Conservation (phyloP, 352 stramenopile species). For the Globisporangium echinulatum region DNA sequence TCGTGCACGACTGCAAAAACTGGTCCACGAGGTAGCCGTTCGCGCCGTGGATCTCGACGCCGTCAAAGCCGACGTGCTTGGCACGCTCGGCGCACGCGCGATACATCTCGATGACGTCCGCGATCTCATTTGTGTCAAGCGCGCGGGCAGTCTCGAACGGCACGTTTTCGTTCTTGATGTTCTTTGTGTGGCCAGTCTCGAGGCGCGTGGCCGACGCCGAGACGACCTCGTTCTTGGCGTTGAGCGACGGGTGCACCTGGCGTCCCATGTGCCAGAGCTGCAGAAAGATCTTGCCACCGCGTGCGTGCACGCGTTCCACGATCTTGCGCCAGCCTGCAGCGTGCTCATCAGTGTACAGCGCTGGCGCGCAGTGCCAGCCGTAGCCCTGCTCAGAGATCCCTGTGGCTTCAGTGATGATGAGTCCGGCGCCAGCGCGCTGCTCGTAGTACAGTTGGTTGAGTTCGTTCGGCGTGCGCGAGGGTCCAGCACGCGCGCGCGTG, state of each 20-base stretch:
- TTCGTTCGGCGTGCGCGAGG: constrained; percentile 1
- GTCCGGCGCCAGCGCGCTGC: constrained; percentile 4
- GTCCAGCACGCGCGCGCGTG: neutral
- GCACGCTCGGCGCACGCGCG: constrained; percentile 1
- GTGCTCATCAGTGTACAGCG: no score
- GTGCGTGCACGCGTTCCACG: no score
- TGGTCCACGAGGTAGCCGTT: constrained; percentile 88
- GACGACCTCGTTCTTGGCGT: constrained; percentile 1
- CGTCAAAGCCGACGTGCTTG: constrained; percentile 41
- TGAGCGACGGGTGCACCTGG: constrained; percentile 27
- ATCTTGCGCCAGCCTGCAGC: no score
- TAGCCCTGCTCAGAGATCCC: constrained; percentile 10
- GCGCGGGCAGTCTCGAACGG: constrained; percentile 2
- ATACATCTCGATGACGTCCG: no score
- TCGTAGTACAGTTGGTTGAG: constrained; percentile 6
- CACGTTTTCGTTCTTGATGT: neutral
- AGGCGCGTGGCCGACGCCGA: constrained; percentile 25
- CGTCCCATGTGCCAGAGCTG: constrained; percentile 69
- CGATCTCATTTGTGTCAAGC: neutral
- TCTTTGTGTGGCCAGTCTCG: neutral
- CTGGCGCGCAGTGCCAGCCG: constrained; percentile 3
- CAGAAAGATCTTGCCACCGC: constrained; percentile 37
- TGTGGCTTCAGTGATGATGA: constrained; percentile 8
- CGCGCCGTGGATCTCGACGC: constrained; percentile 78
- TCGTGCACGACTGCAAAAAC: no score